Evolutionary conservation across 2,329 filamentous ascomycete species (phyloP).

Genomic region (Fusarium chaquense): DNA sequence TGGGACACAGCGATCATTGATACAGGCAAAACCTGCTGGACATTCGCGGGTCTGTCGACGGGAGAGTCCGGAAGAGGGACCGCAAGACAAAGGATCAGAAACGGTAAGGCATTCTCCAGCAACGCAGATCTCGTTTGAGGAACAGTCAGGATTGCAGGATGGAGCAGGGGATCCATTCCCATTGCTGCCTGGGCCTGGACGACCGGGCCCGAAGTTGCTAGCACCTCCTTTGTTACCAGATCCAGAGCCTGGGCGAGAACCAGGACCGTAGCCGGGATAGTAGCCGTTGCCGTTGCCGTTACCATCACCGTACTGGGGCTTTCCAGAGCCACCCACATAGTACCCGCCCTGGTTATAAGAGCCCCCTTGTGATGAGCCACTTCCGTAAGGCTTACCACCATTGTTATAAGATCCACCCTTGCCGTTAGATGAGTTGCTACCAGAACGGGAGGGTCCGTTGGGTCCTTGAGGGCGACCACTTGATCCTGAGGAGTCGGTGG

Average conservation of each 20-base stretch:
- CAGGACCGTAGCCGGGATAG: background rate
- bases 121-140: constrained; percentile 15
- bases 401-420: background rate
- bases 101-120: constrained; percentile 12
- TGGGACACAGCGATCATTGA: constrained; percentile 21
- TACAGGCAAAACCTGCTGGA: constrained; percentile 17
- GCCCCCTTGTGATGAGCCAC: background rate
- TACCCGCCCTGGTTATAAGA: background rate
- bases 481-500: background rate
- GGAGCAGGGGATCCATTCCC: background rate
- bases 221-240: background rate
- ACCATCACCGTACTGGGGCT: background rate
- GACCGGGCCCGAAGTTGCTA: background rate
- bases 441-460: background rate
- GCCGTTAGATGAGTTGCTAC: background rate
- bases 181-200: background rate
- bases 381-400: background rate
- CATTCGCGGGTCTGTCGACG: constrained; percentile 23
- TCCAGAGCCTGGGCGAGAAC: constrained; percentile 7
- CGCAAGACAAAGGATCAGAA: constrained; percentile 14
- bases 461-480: background rate
- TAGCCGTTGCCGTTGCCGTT: background rate
- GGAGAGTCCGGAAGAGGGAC: background rate
- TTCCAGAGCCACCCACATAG: background rate
- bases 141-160: constrained; percentile 7